A percentile compares a stretch with the other conserved stretches of the same genome.
These are phyloP conservation scores for Juncus inflexus DNA, from an alignment of 176 grass and related monocot species.

Conservation along the genomic window DNA sequence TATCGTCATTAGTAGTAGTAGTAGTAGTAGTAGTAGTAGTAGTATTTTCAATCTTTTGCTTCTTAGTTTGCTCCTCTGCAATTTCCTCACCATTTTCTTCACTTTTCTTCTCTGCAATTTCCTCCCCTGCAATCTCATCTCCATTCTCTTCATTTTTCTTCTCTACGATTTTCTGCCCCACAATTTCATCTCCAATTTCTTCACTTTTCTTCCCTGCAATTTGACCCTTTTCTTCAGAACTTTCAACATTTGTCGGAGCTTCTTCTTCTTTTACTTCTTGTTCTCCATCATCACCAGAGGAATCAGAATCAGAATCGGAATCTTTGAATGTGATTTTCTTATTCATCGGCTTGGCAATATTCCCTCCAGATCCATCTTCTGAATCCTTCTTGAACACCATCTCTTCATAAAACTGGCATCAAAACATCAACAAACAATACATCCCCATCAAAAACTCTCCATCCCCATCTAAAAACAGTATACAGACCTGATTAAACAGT, in stretches of 20 bases:
- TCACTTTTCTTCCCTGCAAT: conserved; percentile 2
- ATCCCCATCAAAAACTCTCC: not conserved
- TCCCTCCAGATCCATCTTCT: conserved; percentile 23
- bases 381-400: conserved; percentile 52
- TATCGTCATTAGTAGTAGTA: conserved; percentile 13
- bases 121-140: not conserved
- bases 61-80: conserved; percentile 59
- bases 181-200: conserved; percentile 14
- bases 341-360: conserved; percentile 58
- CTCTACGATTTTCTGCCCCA: conserved; percentile 9
- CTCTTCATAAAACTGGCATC: conserved; percentile 70
- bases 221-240: conserved; percentile 37
- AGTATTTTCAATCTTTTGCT: conserved; percentile 43
- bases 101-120: conserved; percentile 52
- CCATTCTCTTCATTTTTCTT: conserved; percentile 21
- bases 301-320: conserved; percentile 74
- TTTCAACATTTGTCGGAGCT: conserved; percentile 26
- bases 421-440: conserved; percentile 5
- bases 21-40: conserved; percentile 13
- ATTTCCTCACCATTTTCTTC: conserved; percentile 34
- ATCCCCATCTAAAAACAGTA: not conserved
- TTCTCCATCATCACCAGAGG: conserved; percentile 33
- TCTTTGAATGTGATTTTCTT: conserved; percentile 77
- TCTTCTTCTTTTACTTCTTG: conserved; percentile 21
- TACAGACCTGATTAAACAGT: not conserved